These are phyloP conservation scores for Eremochloa ophiuroides DNA, from an alignment of 176 grass and related monocot genomes.

Conservation along the genomic window DNA sequence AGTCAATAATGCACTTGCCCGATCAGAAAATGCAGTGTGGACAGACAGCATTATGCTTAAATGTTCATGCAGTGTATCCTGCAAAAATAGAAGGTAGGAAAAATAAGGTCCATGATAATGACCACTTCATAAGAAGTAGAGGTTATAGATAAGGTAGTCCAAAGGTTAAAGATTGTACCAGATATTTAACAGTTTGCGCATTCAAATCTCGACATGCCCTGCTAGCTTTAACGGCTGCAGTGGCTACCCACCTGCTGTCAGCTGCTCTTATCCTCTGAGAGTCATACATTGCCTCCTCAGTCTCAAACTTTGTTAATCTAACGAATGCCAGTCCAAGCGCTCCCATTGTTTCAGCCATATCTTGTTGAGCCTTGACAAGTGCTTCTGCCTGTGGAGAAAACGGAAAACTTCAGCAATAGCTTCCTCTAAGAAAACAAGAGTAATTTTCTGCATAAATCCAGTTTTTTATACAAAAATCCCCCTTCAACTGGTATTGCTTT, in stretches of 20 bases:
- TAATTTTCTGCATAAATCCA: neutral
- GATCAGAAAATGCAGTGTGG: constrained; percentile 82
- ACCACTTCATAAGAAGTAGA: constrained; percentile 12
- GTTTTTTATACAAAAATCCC: neutral
- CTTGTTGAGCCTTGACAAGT: constrained; percentile 93
- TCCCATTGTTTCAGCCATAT: constrained; percentile 98
- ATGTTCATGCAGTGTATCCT: constrained; percentile 94
- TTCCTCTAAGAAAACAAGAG: neutral
- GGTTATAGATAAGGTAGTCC: neutral
- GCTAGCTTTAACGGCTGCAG: constrained; percentile 94
- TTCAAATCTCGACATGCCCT: constrained; percentile 92
- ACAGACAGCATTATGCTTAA: constrained; percentile 89
- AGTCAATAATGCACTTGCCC: constrained; percentile 86
- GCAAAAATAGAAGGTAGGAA: constrained; percentile 26
- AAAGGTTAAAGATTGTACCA: constrained; percentile 45
- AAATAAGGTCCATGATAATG: neutral
- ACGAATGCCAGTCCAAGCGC: constrained; percentile 92
- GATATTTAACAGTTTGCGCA: constrained; percentile 94
- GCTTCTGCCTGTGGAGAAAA: constrained; percentile 67
- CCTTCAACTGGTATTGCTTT: neutral
- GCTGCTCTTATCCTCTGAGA: constrained; percentile 77
- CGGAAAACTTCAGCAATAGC: neutral
- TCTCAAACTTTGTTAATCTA: constrained; percentile 92
- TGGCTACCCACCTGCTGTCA: constrained; percentile 82
- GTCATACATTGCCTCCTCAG: constrained; percentile 66